phyloP scores from a whole-genome alignment of 164 flowering plant species.

The Malania oleifera region DNA sequence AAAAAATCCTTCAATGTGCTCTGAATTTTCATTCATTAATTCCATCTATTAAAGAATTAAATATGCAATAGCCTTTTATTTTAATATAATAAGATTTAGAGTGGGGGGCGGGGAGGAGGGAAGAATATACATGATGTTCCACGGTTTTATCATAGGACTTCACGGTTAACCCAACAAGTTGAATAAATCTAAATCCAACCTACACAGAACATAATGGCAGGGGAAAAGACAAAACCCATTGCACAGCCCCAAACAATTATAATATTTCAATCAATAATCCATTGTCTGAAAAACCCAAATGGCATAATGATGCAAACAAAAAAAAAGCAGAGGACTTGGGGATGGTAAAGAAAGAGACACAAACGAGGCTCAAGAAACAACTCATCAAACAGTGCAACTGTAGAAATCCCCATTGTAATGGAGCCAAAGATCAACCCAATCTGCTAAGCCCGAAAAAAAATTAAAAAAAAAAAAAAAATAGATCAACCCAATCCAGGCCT shows the following conservation, averaged over 20 bases:
- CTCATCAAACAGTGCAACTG: background rate
- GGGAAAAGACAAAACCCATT: background rate
- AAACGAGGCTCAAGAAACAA: slow-evolving; percentile 3
- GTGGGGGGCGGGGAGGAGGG: background rate
- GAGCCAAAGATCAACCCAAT: slow-evolving; percentile 1
- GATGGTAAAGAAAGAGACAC: background rate
- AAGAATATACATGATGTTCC: too few species aligned
- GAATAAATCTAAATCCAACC: background rate
- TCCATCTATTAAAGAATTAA: background rate
- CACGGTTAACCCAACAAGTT: background rate
- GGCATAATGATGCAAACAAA: background rate
- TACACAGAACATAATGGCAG: background rate
- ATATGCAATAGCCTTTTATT: background rate
- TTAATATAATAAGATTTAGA: background rate
- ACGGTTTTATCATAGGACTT: too few species aligned
- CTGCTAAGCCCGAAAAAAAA: too few species aligned
- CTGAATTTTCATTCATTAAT: too few species aligned
- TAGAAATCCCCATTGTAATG: slow-evolving; percentile 8
- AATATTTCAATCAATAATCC: background rate
- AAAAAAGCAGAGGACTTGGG: background rate
- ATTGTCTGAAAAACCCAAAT: slow-evolving; percentile 1
- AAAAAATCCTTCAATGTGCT: too few species aligned
- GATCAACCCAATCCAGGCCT: slow-evolving; percentile 2
- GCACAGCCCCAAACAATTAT: background rate
- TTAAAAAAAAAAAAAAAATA: too few species aligned